Evolutionary conservation across 495 filamentous ascomycete genomes (phyloP).

Genomic region (Thermothielavioides terrestris): DNA sequence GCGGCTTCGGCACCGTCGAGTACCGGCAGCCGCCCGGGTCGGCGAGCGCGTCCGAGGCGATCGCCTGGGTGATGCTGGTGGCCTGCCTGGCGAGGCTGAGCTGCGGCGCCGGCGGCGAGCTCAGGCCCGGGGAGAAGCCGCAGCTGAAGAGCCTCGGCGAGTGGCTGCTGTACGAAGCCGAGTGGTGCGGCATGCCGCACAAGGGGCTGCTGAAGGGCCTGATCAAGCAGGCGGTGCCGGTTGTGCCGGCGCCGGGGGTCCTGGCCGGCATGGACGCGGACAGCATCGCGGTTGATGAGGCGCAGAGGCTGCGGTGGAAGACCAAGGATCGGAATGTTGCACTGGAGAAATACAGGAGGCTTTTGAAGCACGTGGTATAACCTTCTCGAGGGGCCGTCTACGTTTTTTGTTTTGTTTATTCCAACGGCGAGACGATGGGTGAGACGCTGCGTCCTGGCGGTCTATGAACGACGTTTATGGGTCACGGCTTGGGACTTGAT

Average conservation of each 20-base stretch:
- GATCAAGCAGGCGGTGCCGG: conserved; percentile 12
- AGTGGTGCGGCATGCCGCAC: conserved; percentile 6
- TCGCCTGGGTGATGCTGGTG: conserved; percentile 23
- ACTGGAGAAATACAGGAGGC: conserved; percentile 15
- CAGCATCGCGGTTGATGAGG: conserved; percentile 17
- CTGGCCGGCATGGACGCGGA: conserved; percentile 9
- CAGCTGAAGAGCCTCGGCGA: conserved; percentile 22
- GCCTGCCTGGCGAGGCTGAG: conserved; percentile 21
- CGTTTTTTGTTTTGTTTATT: too few relatives aligned
- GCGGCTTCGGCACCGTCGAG: conserved; percentile 18
- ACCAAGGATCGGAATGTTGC: conserved; percentile 10
- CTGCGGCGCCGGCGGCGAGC: conserved; percentile 8
- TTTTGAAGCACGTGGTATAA: not conserved
- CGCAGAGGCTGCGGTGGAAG: conserved; percentile 14
- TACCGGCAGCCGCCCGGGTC: conserved; percentile 21
- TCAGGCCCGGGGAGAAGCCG: conserved; percentile 9
- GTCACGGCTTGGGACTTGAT: too few relatives aligned
- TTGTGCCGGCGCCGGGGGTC: not conserved
- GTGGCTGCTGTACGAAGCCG: conserved; percentile 30
- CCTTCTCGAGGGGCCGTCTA: not conserved
- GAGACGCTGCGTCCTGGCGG: too few relatives aligned
- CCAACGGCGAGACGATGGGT: too few relatives aligned
- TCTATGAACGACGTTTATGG: too few relatives aligned
- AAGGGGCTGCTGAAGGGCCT: conserved; percentile 10
- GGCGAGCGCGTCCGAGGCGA: conserved; percentile 10